Evolutionary conservation across 1,284 basidiomycete genomes (phyloP).

Genomic region (Microbotryum silenes-acaulis): DNA sequence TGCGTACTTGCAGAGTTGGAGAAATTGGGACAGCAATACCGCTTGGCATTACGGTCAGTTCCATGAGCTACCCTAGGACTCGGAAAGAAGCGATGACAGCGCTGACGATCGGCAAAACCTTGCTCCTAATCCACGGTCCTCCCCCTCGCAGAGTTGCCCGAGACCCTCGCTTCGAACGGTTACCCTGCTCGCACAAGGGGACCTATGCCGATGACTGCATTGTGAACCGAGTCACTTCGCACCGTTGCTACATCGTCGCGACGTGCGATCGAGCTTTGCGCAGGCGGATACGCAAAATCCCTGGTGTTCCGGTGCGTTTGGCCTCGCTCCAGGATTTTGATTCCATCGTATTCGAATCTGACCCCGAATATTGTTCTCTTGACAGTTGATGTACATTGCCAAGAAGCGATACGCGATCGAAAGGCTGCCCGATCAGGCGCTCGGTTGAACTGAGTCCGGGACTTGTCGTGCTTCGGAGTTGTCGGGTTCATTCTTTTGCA

Average conservation of each 20-base stretch:
- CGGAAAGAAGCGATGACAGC: not conserved
- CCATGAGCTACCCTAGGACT: not conserved
- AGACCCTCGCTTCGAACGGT: conserved; percentile 90
- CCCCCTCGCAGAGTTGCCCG: conserved; percentile 66
- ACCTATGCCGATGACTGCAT: conserved; percentile 99
- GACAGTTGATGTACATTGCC: conserved; percentile 81
- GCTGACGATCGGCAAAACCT: not conserved
- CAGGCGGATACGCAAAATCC: conserved; percentile 82
- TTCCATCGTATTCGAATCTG: not conserved
- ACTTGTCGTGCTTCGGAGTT: too few species aligned
- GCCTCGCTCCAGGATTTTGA: not conserved
- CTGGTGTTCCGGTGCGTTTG: conserved; percentile 61
- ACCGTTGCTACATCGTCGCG: conserved; percentile 95
- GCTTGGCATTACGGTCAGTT: conserved; percentile 76
- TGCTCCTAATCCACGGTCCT: not conserved
- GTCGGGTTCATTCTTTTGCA: too few species aligned
- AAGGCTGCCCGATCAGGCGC: conserved; percentile 80
- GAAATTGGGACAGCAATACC: conserved; percentile 91
- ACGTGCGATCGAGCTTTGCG: conserved; percentile 95
- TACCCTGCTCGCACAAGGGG: conserved; percentile 84
- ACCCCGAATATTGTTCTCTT: not conserved
- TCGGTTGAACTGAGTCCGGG: conserved; percentile 10
- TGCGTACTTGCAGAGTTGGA: conserved; percentile 98
- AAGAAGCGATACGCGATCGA: conserved; percentile 84
- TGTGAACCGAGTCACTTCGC: conserved; percentile 84